phyloP scores from a whole-genome alignment of 164 flowering plant species.

The Aristolochia contorta region DNA sequence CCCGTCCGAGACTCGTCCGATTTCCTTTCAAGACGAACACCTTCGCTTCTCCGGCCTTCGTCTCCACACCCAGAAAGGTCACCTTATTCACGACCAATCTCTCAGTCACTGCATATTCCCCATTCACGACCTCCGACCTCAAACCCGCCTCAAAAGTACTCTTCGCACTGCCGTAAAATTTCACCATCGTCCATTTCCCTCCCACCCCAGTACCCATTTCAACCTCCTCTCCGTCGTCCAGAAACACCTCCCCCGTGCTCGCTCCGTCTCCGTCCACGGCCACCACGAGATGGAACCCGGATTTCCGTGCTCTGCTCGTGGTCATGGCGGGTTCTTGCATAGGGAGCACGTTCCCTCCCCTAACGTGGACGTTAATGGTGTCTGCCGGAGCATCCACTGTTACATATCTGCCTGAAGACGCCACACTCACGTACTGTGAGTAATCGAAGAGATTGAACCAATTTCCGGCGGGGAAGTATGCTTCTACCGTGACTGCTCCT shows the following conservation, averaged over 20 bases:
- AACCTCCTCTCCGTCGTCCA: constrained; percentile 65
- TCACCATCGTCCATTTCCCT: constrained; percentile 48
- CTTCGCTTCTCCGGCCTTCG: neutral
- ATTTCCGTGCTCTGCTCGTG: constrained; percentile 40
- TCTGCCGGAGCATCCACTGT: constrained; percentile 51
- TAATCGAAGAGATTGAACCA: constrained; percentile 66
- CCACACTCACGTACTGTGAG: constrained; percentile 24
- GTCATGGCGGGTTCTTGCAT: constrained; percentile 72
- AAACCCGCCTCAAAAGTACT: constrained; percentile 19
- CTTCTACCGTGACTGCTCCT: constrained; percentile 41
- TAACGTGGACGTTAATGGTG: constrained; percentile 55
- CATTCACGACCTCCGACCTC: constrained; percentile 41
- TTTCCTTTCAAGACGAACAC: neutral
- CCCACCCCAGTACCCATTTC: constrained; percentile 47
- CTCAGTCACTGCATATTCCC: constrained; percentile 36
- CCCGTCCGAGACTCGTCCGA: neutral
- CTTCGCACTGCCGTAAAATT: constrained; percentile 16
- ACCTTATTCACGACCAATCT: constrained; percentile 47
- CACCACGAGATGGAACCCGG: constrained; percentile 50
- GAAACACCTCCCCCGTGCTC: constrained; percentile 50
- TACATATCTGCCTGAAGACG: constrained; percentile 29
- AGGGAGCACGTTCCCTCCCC: constrained; percentile 55
- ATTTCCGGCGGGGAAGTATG: constrained; percentile 70
- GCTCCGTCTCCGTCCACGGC: constrained; percentile 22
- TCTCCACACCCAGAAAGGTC: constrained; percentile 40